Conservation (phyloP, 208 protist genomes). For the Leishmania arabica region DNA sequence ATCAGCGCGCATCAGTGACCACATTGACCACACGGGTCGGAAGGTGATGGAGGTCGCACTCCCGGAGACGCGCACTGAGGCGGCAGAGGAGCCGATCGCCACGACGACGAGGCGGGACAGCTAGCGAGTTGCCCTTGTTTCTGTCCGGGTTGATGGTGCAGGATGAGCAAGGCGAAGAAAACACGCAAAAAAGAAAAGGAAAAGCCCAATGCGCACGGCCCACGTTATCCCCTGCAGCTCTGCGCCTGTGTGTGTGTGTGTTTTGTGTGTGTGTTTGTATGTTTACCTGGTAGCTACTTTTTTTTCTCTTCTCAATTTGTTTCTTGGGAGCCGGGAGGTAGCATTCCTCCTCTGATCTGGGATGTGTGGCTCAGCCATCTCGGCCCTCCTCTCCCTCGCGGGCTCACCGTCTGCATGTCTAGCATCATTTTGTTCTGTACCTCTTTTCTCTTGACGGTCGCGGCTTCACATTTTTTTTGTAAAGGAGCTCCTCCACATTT, state of each 20-base stretch:
- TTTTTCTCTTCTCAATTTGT: neutral
- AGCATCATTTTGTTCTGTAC: neutral
- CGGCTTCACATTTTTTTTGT: neutral
- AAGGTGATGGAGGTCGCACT: constrained; percentile 23
- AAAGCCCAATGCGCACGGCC: neutral
- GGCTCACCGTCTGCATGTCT: neutral
- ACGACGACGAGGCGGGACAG: neutral
- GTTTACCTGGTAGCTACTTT: neutral
- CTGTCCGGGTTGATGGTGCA: neutral
- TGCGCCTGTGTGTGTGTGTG: neutral
- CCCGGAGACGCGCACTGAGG: neutral
- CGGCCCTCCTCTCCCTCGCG: neutral
- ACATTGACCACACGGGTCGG: constrained; percentile 51
- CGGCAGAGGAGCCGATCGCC: neutral
- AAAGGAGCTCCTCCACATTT: neutral
- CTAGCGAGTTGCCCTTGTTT: neutral
- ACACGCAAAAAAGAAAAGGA: neutral
- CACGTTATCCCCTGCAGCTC: neutral
- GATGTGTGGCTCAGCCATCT: neutral
- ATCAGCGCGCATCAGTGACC: constrained; percentile 49
- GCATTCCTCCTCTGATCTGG: neutral
- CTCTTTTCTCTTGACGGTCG: neutral
- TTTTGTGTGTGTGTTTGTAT: neutral
- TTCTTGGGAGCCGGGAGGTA: neutral
- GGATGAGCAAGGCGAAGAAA: neutral